phyloP scores from a whole-genome alignment of 2,329 filamentous ascomycete species.

The Corniculantispora saksenae region DNA sequence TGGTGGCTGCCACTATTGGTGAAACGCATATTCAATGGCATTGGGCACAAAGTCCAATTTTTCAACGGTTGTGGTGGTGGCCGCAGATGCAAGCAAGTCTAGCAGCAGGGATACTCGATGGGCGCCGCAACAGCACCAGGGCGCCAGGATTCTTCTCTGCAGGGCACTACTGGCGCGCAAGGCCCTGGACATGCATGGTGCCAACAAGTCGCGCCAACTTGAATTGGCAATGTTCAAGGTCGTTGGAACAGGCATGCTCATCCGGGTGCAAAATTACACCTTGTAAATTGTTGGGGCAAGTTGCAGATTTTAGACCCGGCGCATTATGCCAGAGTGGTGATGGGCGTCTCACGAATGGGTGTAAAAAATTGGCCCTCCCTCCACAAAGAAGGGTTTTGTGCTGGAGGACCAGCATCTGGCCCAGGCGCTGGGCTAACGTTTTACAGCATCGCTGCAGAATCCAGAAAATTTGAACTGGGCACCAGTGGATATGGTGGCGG shows the following conservation, averaged over 20 bases:
- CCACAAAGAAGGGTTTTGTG: slow-evolving; percentile 8
- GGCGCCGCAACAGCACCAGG: not conserved
- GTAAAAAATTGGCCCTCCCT: not conserved
- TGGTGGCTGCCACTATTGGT: slow-evolving; percentile 4
- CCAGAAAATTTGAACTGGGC: not conserved
- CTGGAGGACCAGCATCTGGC: slow-evolving; percentile 1
- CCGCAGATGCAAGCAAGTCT: not conserved
- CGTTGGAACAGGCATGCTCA: not conserved
- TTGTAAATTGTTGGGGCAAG: slow-evolving; percentile 13
- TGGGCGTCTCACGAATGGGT: slow-evolving; percentile 15
- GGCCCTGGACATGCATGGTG: not conserved
- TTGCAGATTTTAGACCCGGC: slow-evolving; percentile 8
- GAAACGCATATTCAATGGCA: not conserved
- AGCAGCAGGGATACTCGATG: slow-evolving; percentile 5
- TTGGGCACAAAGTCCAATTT: not conserved
- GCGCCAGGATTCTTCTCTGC: not conserved
- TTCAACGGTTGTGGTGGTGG: not conserved
- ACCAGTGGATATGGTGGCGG: slow-evolving; percentile 12
- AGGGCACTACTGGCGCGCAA: not conserved
- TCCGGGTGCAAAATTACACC: not conserved
- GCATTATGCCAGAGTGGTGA: slow-evolving; percentile 9
- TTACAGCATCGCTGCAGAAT: slow-evolving; percentile 14
- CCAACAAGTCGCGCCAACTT: not conserved
- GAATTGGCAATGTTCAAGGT: not conserved
- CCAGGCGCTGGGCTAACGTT: slow-evolving; percentile 16